Evolutionary conservation across 352 stramenopile genomes (phyloP).

Genomic region (Saprolegnia diclina): DNA sequence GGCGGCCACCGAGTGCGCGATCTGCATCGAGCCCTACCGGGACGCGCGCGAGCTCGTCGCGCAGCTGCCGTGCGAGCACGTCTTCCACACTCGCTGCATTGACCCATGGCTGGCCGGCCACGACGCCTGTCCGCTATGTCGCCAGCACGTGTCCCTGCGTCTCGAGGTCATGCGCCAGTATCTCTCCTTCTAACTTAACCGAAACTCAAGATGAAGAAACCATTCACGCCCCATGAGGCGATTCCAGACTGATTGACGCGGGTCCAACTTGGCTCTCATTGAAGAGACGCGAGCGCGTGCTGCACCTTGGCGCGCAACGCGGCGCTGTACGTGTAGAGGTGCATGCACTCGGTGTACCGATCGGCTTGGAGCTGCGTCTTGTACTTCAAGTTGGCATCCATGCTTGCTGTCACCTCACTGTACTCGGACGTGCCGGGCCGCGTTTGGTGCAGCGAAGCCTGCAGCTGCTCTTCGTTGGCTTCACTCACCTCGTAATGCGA

Average conservation of each 20-base stretch:
- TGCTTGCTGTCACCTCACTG: neutral
- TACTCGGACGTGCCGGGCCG: neutral
- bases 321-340: neutral
- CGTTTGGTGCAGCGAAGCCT: neutral
- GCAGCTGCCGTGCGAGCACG: neutral
- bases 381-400: neutral
- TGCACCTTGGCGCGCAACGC: neutral
- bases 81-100: neutral
- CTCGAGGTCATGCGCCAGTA: neutral
- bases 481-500: neutral
- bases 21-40: neutral
- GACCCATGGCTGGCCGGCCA: neutral
- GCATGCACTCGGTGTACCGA: constrained; percentile 14
- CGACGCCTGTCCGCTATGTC: neutral
- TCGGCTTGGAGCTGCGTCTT: neutral
- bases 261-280: too few relatives aligned
- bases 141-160: neutral
- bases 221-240: neutral
- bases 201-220: neutral
- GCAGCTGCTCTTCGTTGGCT: neutral
- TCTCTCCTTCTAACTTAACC: neutral
- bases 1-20: neutral
- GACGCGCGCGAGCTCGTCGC: neutral
- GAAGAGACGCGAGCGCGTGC: neutral
- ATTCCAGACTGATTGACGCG: too few relatives aligned